Conservation (phyloP, 331 rosid genomes). For the Acacia concinna region DNA sequence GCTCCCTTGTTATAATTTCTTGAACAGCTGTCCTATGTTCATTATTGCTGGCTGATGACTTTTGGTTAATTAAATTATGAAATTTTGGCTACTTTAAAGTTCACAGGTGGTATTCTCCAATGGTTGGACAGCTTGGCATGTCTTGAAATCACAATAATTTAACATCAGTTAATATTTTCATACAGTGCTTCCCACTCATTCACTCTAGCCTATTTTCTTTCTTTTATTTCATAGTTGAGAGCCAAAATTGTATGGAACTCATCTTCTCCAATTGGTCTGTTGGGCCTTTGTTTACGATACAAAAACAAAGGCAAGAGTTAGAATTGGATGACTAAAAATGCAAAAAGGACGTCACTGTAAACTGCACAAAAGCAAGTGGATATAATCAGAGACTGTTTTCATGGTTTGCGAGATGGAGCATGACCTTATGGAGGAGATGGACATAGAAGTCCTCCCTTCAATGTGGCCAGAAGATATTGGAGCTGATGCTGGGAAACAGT, state of each 20-base stretch:
- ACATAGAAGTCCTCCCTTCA: conserved; percentile 65
- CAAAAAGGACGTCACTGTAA: background rate
- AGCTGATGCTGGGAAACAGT: conserved; percentile 66
- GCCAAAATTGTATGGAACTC: background rate
- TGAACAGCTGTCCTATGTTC: background rate
- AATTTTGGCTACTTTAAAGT: background rate
- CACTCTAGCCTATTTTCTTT: background rate
- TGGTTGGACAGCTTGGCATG: background rate
- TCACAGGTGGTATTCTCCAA: conserved; percentile 9
- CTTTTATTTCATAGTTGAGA: background rate
- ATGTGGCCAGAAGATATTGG: conserved; percentile 96
- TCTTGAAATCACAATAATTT: background rate
- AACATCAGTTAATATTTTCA: background rate
- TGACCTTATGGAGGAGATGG: conserved; percentile 66
- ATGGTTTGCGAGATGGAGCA: conserved; percentile 78
- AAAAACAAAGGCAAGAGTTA: background rate
- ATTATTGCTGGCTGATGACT: background rate
- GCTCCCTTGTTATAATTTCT: background rate
- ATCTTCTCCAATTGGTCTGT: background rate
- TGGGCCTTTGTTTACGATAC: background rate
- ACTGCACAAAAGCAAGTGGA: conserved; percentile 27
- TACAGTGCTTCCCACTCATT: background rate
- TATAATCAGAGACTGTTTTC: conserved; percentile 21
- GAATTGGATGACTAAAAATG: conserved; percentile 3
- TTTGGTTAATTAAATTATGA: background rate